Percentiles rank a stretch among this genome's conserved stretches.
These are phyloP conservation scores for Albatrellus ellisii DNA, from an alignment of 768 basidiomycete species.

Conservation along the genomic window DNA sequence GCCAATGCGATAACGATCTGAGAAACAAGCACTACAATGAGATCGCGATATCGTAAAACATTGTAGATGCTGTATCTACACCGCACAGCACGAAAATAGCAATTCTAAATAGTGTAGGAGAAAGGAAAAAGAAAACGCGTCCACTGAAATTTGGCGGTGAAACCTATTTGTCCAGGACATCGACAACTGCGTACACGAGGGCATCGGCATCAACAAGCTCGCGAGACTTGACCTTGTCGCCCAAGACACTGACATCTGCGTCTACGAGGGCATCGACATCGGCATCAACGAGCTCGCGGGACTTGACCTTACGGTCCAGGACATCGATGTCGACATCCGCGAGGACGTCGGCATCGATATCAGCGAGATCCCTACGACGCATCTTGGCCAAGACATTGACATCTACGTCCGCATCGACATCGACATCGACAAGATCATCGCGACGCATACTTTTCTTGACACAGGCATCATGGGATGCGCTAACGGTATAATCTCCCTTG, in stretches of 20 bases:
- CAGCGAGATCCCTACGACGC: not conserved
- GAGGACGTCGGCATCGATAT: not conserved
- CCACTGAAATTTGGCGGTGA: no score
- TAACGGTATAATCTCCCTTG: not conserved
- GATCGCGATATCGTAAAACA: no score
- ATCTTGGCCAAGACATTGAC: not conserved
- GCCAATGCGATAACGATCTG: no score
- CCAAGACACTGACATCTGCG: not conserved
- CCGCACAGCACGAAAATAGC: no score
- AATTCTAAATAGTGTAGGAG: no score
- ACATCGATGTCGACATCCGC: not conserved
- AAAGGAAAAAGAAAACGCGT: no score
- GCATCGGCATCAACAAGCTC: not conserved
- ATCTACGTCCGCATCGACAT: not conserved
- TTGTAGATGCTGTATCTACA: no score
- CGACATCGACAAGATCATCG: not conserved
- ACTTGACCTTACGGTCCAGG: not conserved
- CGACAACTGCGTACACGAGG: not conserved
- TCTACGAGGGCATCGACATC: not conserved
- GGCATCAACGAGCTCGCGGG: not conserved
- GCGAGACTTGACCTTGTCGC: not conserved
- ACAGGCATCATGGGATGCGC: not conserved
- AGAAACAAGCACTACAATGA: no score
- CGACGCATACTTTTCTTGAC: no score
- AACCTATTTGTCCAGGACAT: no score